phyloP scores from a whole-genome alignment of 2,329 filamentous ascomycete genomes.

The Pseudogymnoascus sp. region DNA sequence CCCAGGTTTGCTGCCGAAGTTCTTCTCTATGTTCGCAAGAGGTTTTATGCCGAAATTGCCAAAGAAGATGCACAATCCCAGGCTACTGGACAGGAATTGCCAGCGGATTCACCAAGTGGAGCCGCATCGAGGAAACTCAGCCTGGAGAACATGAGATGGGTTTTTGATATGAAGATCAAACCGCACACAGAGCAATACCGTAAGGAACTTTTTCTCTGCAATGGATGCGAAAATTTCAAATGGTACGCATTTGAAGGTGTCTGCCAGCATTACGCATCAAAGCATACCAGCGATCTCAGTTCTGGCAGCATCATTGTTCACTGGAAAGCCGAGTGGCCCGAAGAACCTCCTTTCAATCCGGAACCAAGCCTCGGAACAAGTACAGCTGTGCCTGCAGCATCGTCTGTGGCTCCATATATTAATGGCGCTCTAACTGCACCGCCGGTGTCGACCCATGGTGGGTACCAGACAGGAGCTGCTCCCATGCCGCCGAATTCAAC shows the following conservation, averaged over 20 bases:
- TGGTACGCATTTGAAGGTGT: constrained; percentile 71
- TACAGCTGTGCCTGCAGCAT: constrained; percentile 27
- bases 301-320: constrained; percentile 65
- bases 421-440: constrained; percentile 25
- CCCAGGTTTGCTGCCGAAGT: constrained; percentile 66
- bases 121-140: constrained; percentile 57
- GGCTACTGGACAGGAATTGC: constrained; percentile 39
- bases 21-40: constrained; percentile 57
- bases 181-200: constrained; percentile 57
- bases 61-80: constrained; percentile 44
- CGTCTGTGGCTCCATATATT: constrained; percentile 29
- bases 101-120: constrained; percentile 43
- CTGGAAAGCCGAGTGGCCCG: constrained; percentile 78
- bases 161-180: constrained; percentile 72
- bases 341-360: constrained; percentile 62
- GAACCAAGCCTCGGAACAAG: constrained; percentile 41
- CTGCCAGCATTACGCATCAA: constrained; percentile 76
- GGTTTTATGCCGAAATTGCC: constrained; percentile 56
- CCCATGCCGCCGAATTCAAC: constrained; percentile 16
- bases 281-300: constrained; percentile 66
- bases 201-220: constrained; percentile 71
- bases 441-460: constrained; percentile 24
- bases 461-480: constrained; percentile 24
- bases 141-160: constrained; percentile 80
- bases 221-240: constrained; percentile 59